Percentiles rank a stretch among this genome's conserved stretches.
Conservation (phyloP, 495 filamentous ascomycete genomes). For the Viridothelium virens region DNA sequence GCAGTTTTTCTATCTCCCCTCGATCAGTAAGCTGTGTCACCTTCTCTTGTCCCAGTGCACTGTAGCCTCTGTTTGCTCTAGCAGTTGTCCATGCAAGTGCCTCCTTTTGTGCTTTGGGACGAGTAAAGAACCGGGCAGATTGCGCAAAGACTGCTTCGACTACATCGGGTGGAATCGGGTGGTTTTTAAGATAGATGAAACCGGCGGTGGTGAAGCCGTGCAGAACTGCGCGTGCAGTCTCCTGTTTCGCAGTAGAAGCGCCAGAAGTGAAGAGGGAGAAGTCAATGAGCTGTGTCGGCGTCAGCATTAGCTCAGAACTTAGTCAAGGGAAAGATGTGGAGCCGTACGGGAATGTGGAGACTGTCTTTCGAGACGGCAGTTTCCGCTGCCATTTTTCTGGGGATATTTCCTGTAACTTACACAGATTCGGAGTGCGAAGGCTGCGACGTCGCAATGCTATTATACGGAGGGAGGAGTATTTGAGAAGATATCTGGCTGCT, state of each 20-base stretch:
- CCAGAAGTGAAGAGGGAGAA: constrained; percentile 68
- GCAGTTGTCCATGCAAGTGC: constrained; percentile 34
- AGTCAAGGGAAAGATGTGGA: not conserved
- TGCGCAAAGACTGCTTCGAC: constrained; percentile 52
- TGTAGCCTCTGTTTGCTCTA: constrained; percentile 54
- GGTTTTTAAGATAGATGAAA: constrained; percentile 83
- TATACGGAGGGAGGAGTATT: too few relatives aligned
- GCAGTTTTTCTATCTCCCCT: constrained; percentile 51
- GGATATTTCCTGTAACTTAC: not conserved
- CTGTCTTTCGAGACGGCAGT: constrained; percentile 22
- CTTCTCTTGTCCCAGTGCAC: constrained; percentile 69
- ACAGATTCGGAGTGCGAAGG: not conserved
- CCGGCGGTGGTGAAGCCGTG: constrained; percentile 76
- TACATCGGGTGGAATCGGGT: constrained; percentile 54
- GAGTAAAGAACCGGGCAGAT: constrained; percentile 70
- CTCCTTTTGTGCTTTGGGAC: constrained; percentile 63
- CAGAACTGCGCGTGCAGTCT: constrained; percentile 63
- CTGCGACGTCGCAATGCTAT: too few relatives aligned
- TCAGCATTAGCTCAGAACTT: not conserved
- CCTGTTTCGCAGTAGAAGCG: constrained; percentile 50
- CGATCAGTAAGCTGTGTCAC: constrained; percentile 51
- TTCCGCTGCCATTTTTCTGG: not conserved
- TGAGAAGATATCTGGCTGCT: not conserved
- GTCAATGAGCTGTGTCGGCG: constrained; percentile 63
- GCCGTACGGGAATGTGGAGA: constrained; percentile 21